Evolutionary conservation across 2,329 filamentous ascomycete species (phyloP).

Genomic region (Nemania abortiva): DNA sequence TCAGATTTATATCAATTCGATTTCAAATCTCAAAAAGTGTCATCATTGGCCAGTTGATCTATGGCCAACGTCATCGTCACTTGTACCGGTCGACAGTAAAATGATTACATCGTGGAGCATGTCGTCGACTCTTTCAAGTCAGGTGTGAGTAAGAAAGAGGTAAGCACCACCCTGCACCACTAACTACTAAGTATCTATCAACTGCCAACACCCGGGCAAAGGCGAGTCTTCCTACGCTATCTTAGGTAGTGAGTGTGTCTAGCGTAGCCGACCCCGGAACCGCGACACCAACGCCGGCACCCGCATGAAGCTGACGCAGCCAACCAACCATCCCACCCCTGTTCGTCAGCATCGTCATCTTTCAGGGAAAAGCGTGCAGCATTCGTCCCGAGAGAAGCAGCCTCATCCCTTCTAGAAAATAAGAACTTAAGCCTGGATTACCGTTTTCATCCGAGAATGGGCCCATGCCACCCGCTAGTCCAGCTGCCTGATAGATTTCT

Average conservation of each 20-base stretch:
- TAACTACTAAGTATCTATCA: too few species aligned
- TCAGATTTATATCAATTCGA: too few species aligned
- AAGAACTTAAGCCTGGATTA: not conserved
- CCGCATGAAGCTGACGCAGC: not conserved
- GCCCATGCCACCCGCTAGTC: not conserved
- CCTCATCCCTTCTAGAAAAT: not conserved
- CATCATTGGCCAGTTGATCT: not conserved
- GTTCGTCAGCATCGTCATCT: not conserved
- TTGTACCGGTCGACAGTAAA: too few species aligned
- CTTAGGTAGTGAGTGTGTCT: not conserved
- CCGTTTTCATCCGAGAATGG: not conserved
- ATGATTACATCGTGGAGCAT: not conserved
- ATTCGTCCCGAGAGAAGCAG: not conserved
- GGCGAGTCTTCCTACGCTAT: not conserved
- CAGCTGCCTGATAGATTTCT: too few species aligned
- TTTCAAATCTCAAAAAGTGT: too few species aligned
- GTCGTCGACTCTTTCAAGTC: not conserved
- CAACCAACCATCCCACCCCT: not conserved
- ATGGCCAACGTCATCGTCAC: not conserved
- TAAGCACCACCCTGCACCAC: too few species aligned
- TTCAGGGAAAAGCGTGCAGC: not conserved
- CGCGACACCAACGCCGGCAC: not conserved
- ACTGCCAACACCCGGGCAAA: too few species aligned
- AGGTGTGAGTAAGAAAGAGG: too few species aligned
- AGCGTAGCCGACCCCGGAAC: not conserved